phyloP scores from a whole-genome alignment of 768 basidiomycete genomes.

The Cystofilobasidium bisporidii region DNA sequence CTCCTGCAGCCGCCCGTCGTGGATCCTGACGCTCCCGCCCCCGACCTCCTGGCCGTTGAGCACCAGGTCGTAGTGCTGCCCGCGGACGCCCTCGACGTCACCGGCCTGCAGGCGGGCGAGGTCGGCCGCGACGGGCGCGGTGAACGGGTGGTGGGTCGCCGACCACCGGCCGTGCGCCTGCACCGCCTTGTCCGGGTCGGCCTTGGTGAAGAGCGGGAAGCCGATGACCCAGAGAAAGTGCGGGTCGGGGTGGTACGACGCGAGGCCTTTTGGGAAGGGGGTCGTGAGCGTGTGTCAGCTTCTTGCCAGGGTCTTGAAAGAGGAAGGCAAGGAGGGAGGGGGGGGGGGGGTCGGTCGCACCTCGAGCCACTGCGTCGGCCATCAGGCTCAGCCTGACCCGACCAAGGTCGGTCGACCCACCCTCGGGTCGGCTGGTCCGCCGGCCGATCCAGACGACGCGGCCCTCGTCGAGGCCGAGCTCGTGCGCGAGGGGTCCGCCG shows the following conservation, averaged over 20 bases:
- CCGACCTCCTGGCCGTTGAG: slow-evolving; percentile 89
- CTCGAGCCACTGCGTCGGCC: slow-evolving; percentile 56
- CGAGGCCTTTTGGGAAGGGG: slow-evolving; percentile 45
- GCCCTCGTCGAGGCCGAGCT: slow-evolving; percentile 11
- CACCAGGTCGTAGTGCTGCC: slow-evolving; percentile 93
- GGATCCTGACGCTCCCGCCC: slow-evolving; percentile 84
- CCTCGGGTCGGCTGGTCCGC: slow-evolving; percentile 45
- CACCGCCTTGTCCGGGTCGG: slow-evolving; percentile 78
- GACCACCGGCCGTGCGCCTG: slow-evolving; percentile 81
- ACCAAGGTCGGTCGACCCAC: slow-evolving; percentile 76
- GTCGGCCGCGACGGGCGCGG: slow-evolving; percentile 88
- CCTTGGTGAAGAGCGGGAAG: slow-evolving; percentile 81
- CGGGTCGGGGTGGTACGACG: slow-evolving; percentile 51
- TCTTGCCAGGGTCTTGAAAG: no score
- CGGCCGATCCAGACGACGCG: slow-evolving; percentile 38
- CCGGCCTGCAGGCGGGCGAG: slow-evolving; percentile 64
- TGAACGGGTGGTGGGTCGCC: slow-evolving; percentile 91
- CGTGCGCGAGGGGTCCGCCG: not conserved
- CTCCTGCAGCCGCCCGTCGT: slow-evolving; percentile 79
- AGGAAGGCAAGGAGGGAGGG: not conserved
- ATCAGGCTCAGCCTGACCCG: slow-evolving; percentile 54
- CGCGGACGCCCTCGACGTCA: slow-evolving; percentile 64
- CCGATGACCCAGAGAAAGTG: slow-evolving; percentile 94
- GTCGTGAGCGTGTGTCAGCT: not conserved
- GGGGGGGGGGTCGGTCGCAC: no score